These are phyloP conservation scores for Sideroxylon spinosum DNA, from an alignment of 179 eudicot species.

Conservation along the genomic window DNA sequence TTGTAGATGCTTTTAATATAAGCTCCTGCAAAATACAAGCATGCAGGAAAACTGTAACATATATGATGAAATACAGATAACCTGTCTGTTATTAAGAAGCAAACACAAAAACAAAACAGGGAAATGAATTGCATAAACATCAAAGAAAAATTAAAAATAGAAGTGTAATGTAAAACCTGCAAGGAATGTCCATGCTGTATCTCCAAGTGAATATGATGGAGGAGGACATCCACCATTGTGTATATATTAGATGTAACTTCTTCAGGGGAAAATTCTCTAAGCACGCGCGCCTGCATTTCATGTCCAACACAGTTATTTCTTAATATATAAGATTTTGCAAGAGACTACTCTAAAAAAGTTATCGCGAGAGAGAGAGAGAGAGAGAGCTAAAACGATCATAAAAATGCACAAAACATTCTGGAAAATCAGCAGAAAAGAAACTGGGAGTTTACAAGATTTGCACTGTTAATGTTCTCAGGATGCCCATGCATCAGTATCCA, in stretches of 20 bases:
- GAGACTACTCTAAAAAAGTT: background rate
- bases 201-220: constrained; percentile 83
- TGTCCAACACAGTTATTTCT: background rate
- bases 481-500: constrained; percentile 93
- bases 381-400: background rate
- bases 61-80: background rate
- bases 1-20: constrained; percentile 67
- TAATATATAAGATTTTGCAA: background rate
- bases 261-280: constrained; percentile 94
- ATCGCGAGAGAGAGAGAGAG: no score
- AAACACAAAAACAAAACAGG: background rate
- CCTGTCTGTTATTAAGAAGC: background rate
- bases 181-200: constrained; percentile 74
- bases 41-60: background rate
- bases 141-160: background rate
- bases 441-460: constrained; percentile 55
- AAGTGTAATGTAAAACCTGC: constrained; percentile 46
- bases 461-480: constrained; percentile 84
- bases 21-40: constrained; percentile 60
- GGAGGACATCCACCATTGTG: constrained; percentile 93
- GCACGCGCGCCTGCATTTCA: constrained; percentile 62
- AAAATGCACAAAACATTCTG: background rate
- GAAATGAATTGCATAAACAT: background rate
- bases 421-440: background rate
- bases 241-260: constrained; percentile 94